Conservation (phyloP, 2,329 filamentous ascomycete species). For the Diplodia seriata region DNA sequence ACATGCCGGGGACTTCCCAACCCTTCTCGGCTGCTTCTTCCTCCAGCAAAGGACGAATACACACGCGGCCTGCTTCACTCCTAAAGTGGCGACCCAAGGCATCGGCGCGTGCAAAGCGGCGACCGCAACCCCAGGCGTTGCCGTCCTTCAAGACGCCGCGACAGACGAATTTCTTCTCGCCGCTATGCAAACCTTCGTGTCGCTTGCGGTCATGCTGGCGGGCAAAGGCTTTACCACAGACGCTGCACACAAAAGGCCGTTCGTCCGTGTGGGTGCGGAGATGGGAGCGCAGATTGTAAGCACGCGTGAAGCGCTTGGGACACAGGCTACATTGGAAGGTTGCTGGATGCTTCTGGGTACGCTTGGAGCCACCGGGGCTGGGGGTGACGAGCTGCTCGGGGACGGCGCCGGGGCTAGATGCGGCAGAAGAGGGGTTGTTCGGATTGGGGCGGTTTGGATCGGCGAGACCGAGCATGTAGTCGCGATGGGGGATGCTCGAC, state of each 20-base stretch:
- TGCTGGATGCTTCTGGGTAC: conserved; percentile 96
- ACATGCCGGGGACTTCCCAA: conserved; percentile 67
- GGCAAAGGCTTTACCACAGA: conserved; percentile 96
- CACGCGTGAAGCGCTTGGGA: conserved; percentile 93
- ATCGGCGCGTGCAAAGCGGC: conserved; percentile 93
- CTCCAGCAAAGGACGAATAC: conserved; percentile 95
- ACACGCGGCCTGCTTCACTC: conserved; percentile 92
- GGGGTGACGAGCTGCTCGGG: conserved; percentile 34
- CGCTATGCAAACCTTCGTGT: conserved; percentile 93
- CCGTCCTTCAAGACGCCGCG: conserved; percentile 85
- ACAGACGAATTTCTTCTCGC: conserved; percentile 98
- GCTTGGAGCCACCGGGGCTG: conserved; percentile 62
- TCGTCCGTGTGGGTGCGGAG: conserved; percentile 96
- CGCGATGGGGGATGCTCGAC: conserved; percentile 63
- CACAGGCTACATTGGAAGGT: conserved; percentile 95
- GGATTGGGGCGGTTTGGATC: conserved; percentile 82
- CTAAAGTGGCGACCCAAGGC: conserved; percentile 93
- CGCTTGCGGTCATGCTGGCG: conserved; percentile 97
- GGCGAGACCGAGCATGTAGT: conserved; percentile 88
- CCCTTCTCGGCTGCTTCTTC: conserved; percentile 86
- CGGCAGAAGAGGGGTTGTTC: conserved; percentile 37
- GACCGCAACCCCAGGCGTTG: conserved; percentile 89
- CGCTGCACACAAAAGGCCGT: conserved; percentile 93
- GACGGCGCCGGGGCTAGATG: conserved; percentile 14
- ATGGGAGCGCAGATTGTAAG: conserved; percentile 95